Base-by-base conservation (phyloP, 2,329 filamentous ascomycete genomes). In the Capronia americana region DNA sequence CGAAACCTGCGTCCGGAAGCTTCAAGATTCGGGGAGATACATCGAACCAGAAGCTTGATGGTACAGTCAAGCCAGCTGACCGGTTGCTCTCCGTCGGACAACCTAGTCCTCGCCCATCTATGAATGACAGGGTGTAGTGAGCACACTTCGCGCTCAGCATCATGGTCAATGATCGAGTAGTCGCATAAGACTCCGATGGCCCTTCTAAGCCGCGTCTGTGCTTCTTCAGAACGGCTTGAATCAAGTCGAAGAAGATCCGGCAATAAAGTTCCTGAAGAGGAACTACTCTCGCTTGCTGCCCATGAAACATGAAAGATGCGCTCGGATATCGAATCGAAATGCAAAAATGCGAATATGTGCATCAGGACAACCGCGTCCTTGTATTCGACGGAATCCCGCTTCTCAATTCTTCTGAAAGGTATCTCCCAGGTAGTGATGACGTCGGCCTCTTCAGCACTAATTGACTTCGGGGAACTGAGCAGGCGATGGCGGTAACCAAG, bases 341-440 rank as follows among this genome's bases (percentile, higher is more conserved):
- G 65, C 34, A 70, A 38, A 50, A 66, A 68, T 11, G 68, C 65
- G 24, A 65, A 66, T 11, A 66, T 57, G 50, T 70, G 60, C 12
- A 70, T 14, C n/a, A 70, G 30, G 6, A 34, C 63, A 14, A 64
- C 58, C 10, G 66, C 65, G 56, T 68, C 68, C 28, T 48, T 32
- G 32, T 34, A 61, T 4, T 54, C 28, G 8, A 24, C 6, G 26
- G 11, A n/a, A 7, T 23, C 28, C n/a, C 46, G 38, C 64, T 53
- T 23, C 12, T n/a, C 65, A n/a, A 70, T 63, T 20, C 41, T 41
- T 50, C 44, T 30, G 32, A 65, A 66, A 7, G 61, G 55, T 14
- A 69, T 50, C 46, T 70, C 68, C 60, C 56, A 68, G 26, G 65
- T 65, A 2, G 68, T 57, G 20, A 63, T 61, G 62, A 66, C 44